These are phyloP conservation scores for Tolypocladium capitatum DNA, from an alignment of 2,329 filamentous ascomycete genomes.

Conservation along the genomic window DNA sequence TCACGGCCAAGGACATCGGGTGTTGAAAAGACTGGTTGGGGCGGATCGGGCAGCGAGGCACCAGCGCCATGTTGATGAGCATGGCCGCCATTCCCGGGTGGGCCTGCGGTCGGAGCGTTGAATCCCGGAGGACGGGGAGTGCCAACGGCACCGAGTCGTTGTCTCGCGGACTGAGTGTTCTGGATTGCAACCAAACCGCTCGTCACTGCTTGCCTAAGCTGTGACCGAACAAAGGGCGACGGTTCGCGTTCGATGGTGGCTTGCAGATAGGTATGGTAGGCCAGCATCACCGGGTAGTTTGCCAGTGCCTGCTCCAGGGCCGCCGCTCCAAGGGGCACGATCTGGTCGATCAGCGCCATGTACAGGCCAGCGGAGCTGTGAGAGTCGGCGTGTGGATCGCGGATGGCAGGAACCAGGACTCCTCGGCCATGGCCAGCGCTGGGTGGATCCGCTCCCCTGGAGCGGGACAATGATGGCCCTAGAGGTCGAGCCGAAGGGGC, in stretches of 20 bases:
- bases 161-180: constrained; percentile 24
- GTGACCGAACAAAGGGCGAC: constrained; percentile 32
- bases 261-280: constrained; percentile 34
- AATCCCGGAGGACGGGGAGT: background rate
- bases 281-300: constrained; percentile 34
- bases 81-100: background rate
- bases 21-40: background rate
- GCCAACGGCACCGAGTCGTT: constrained; percentile 4
- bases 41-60: background rate
- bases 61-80: background rate
- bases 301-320: constrained; percentile 32
- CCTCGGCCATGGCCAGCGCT: background rate
- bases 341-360: constrained; percentile 37
- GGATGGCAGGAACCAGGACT: background rate
- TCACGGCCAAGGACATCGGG: background rate
- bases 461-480: background rate
- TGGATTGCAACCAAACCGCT: constrained; percentile 32
- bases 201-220: constrained; percentile 36
- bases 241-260: constrained; percentile 36
- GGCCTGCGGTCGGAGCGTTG: constrained; percentile 1
- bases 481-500: background rate
- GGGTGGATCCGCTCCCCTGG: background rate
- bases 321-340: constrained; percentile 35
- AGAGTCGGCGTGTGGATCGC: constrained; percentile 1
- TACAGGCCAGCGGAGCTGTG: constrained; percentile 24